Evolutionary conservation across 2,329 filamentous ascomycete genomes (phyloP), one percentile per base, ranked within the genome.

Genomic region (Orbilia brochopaga): DNA sequence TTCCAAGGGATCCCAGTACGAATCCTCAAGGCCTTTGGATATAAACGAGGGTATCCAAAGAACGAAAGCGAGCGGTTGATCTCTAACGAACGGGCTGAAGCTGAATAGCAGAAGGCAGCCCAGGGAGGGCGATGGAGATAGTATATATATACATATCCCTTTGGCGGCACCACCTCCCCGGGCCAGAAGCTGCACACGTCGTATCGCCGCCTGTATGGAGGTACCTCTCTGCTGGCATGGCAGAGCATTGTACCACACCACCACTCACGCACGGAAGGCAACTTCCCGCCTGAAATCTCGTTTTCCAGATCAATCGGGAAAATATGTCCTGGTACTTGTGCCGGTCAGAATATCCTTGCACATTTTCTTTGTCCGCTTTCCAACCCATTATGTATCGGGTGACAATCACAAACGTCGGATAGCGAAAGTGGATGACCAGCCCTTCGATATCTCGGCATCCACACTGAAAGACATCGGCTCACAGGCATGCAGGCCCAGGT

Each of bases 1-100:
- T 24, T 30, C 27, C 8, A 27, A 54, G 42, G 32, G 35, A 21
- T 42, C 37, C 19, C 44, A 37, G 46, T 69, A 24, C 50, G 50
- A 52, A 19, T 19, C 57, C 37, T 27, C 21, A 46, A 23, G 21
- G 42, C 63, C 56, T 42, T 58, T 70, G 66, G 66, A 70, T 70
- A 64, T 70, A 70, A 70, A 64, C 66, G 66, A 70, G 56, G 66
- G 66, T 70, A 70, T 64, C 66, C 66, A 59, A 64, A 44, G 50
- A 21, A 13, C 24, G 5, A 17, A 21, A 61, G 59, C 65, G 65
- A 69, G 53, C n/a, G 65, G 46, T 57, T 62, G 53, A 62, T 35
- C 48, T 35, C 27, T 57, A 69, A 58, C 58, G 65, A 69, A 53
- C n/a, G 65, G 58, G 35, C 54, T 65, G 15, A 57, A 42, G 57